phyloP scores from a whole-genome alignment of 2,329 filamentous ascomycete species.

The Fusarium sp. region DNA sequence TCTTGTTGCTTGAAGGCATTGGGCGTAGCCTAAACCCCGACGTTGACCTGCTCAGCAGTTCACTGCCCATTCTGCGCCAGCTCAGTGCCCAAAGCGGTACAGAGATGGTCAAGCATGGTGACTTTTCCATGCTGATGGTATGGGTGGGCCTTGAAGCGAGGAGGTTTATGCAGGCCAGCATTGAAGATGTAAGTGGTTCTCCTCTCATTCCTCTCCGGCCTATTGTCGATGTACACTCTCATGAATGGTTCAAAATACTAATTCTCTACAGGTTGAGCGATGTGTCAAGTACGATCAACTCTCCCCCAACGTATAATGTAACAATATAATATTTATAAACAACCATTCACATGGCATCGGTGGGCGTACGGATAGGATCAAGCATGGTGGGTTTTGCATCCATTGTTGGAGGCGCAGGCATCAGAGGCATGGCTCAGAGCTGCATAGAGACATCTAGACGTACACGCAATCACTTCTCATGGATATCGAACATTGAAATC shows the following conservation, averaged over 20 bases:
- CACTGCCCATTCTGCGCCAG: constrained; percentile 89
- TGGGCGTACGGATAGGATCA: constrained; percentile 26
- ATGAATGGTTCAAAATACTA: background rate
- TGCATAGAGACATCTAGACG: constrained; percentile 10
- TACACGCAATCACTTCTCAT: constrained; percentile 6
- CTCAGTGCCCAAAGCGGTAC: constrained; percentile 83
- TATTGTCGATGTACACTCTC: background rate
- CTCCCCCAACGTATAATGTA: constrained; percentile 81
- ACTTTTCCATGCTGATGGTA: constrained; percentile 87
- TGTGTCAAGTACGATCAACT: constrained; percentile 93
- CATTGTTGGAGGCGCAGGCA: background rate
- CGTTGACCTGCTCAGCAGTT: constrained; percentile 86
- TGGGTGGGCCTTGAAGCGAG: constrained; percentile 93
- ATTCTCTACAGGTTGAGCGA: constrained; percentile 73
- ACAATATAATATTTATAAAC: constrained; percentile 18
- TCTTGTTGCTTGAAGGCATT: constrained; percentile 93
- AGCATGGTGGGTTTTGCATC: background rate
- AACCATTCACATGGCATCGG: constrained; percentile 1
- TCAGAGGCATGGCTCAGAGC: constrained; percentile 2
- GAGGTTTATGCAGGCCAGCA: constrained; percentile 88
- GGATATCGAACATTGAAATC: background rate
- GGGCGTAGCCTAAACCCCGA: constrained; percentile 88
- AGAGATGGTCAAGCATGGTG: constrained; percentile 76
- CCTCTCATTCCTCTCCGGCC: background rate
- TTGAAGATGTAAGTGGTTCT: constrained; percentile 78